Conservation (phyloP, 2,329 filamentous ascomycete genomes). For the Cladosporium cucumerinum region DNA sequence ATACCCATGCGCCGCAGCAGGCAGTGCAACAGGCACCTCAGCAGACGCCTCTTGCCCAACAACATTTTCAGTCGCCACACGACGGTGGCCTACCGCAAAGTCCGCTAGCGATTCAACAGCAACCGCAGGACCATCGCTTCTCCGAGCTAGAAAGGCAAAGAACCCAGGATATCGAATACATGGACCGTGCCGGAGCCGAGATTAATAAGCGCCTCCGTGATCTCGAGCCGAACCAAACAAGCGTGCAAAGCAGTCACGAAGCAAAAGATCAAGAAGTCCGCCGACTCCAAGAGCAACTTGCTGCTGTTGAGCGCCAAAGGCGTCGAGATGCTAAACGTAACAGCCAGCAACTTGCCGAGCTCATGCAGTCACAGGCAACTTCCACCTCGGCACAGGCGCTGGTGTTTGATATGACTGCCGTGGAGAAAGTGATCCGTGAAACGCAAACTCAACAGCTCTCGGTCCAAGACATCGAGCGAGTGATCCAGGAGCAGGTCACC, state of each 20-base stretch:
- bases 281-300: constrained; percentile 1
- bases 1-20: not conserved
- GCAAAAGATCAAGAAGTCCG: constrained; percentile 8
- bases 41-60: not conserved
- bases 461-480: constrained; percentile 13
- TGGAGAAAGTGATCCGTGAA: constrained; percentile 18
- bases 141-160: not conserved
- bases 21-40: not conserved
- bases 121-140: not conserved
- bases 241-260: not conserved
- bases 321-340: not conserved
- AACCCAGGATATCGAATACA: not conserved
- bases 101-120: not conserved
- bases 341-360: constrained; percentile 6
- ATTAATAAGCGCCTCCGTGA: constrained; percentile 2
- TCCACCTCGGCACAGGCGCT: not conserved
- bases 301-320: not conserved
- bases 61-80: not conserved
- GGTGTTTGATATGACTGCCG: constrained; percentile 13
- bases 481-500: constrained; percentile 17
- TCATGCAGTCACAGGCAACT: constrained; percentile 10
- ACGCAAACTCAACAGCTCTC: constrained; percentile 12
- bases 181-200: not conserved
- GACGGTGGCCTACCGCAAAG: not conserved
- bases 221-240: not conserved